These are phyloP conservation scores for Neurospora tetraspora DNA, from an alignment of 495 filamentous ascomycete species.

Conservation along the genomic window DNA sequence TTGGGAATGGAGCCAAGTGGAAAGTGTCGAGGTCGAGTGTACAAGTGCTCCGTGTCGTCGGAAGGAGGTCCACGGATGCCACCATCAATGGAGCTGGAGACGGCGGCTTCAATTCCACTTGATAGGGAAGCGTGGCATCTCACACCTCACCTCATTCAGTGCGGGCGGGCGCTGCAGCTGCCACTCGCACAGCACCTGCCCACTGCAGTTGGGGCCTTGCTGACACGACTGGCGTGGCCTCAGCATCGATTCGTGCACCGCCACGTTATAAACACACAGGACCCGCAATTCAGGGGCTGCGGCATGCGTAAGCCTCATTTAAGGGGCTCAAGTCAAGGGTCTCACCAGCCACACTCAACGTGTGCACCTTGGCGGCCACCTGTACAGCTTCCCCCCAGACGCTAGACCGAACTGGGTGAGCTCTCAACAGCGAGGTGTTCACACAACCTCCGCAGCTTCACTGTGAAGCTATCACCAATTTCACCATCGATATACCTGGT, in stretches of 20 bases:
- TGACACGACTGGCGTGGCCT: neutral
- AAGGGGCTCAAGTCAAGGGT: neutral
- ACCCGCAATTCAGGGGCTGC: neutral
- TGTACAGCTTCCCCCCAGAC: conserved; percentile 4
- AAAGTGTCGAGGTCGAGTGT: conserved; percentile 5
- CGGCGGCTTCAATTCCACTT: conserved; percentile 16
- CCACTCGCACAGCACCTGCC: neutral
- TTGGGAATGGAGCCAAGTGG: conserved; percentile 13
- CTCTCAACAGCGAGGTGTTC: conserved; percentile 1
- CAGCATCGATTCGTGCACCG: neutral
- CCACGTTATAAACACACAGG: neutral
- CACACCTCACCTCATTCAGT: conserved; percentile 1
- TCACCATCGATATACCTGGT: neutral
- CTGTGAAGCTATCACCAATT: neutral
- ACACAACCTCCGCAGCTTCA: neutral
- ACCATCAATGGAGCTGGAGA: neutral
- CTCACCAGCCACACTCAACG: neutral
- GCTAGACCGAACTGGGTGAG: conserved; percentile 9
- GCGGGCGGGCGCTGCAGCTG: neutral
- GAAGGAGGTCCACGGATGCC: neutral
- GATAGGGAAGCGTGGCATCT: conserved; percentile 30
- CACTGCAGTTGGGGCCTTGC: neutral
- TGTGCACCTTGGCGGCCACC: neutral
- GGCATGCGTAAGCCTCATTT: neutral
- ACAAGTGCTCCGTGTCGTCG: conserved; percentile 2